Evolutionary conservation across 1,284 basidiomycete genomes (phyloP).

Genomic region (Erythrobasidium hasegawianum): DNA sequence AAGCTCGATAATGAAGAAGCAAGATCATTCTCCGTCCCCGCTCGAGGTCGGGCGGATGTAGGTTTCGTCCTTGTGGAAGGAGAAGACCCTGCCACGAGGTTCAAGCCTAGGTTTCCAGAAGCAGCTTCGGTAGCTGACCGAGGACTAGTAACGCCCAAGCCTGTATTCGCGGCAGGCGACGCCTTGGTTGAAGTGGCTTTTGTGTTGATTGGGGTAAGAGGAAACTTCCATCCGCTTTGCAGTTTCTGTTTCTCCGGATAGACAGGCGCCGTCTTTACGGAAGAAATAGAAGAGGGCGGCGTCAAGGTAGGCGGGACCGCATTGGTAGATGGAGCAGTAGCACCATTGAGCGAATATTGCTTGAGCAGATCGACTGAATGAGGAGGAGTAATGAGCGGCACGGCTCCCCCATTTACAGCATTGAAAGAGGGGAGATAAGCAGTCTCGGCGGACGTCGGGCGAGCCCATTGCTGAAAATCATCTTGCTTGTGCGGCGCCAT

Average conservation of each 20-base stretch:
- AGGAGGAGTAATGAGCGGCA: slow-evolving; percentile 15
- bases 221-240: slow-evolving; percentile 28
- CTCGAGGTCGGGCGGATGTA: not conserved
- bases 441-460: too few relatives aligned
- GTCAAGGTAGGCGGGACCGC: too few relatives aligned
- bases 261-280: slow-evolving; percentile 2
- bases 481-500: too few relatives aligned
- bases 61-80: not conserved
- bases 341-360: not conserved
- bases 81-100: slow-evolving; percentile 4
- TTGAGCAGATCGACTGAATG: slow-evolving; percentile 17
- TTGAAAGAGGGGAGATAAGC: too few relatives aligned
- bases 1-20: not conserved
- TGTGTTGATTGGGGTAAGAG: not conserved
- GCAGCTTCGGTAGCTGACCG: not conserved
- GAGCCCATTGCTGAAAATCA: too few relatives aligned
- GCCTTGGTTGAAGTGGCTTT: too few relatives aligned
- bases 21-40: not conserved
- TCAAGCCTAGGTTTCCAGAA: slow-evolving; percentile 15
- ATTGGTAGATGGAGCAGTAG: too few relatives aligned
- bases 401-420: too few relatives aligned
- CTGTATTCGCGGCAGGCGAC: too few relatives aligned
- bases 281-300: too few relatives aligned
- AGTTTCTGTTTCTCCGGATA: slow-evolving; percentile 28
- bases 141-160: not conserved